Percentiles rank a stretch among this genome's conserved stretches.
These are phyloP conservation scores for Colletotrichum acutatum DNA, from an alignment of 2,329 filamentous ascomycete genomes.

Conservation along the genomic window DNA sequence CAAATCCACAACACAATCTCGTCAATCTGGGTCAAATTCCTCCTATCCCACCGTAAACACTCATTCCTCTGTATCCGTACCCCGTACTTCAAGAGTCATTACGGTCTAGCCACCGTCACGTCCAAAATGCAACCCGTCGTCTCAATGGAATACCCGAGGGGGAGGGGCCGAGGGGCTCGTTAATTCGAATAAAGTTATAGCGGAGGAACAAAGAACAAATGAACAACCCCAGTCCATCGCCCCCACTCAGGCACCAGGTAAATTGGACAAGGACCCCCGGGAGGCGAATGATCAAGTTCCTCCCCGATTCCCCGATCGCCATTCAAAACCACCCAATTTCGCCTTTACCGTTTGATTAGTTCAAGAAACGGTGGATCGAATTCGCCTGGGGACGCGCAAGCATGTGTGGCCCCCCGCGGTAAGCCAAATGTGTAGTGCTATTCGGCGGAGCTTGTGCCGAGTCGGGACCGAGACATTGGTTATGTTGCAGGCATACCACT, in stretches of 20 bases:
- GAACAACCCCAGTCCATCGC: background rate
- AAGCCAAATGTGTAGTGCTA: background rate
- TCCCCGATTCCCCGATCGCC: background rate
- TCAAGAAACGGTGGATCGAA: background rate
- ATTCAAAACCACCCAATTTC: background rate
- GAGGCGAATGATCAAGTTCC: background rate
- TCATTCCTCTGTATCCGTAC: background rate
- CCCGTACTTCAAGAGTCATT: background rate
- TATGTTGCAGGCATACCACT: background rate
- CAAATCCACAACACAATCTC: background rate
- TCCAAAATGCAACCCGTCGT: background rate
- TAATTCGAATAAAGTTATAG: conserved; percentile 7
- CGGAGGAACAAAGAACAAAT: background rate
- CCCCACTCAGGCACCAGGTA: background rate
- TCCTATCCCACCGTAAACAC: background rate
- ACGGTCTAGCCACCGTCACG: no score
- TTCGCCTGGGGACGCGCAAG: conserved; percentile 13
- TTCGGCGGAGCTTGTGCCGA: background rate
- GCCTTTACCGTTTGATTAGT: background rate
- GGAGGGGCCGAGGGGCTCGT: background rate
- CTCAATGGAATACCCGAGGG: background rate
- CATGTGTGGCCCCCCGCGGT: background rate
- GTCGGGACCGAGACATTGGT: background rate
- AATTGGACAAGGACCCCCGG: background rate
- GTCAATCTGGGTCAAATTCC: background rate